Base-by-base conservation (phyloP, 441 rosid species). In the Arabidopsis lyrata region DNA sequence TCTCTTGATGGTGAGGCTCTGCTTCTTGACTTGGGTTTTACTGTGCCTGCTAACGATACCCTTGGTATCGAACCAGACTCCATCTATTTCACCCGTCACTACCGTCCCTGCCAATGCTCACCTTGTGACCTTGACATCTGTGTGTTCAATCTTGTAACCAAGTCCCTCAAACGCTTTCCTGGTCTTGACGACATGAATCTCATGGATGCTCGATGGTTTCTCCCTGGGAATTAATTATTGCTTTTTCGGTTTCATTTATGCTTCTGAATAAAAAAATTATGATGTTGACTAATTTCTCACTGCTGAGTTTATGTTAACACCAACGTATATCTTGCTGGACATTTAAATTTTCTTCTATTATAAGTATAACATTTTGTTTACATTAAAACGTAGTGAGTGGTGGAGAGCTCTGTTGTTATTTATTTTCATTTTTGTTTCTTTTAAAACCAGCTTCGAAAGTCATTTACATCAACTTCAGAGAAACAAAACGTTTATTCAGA, bases 1-100 rank as follows among this genome's bases (percentile, higher is more conserved):
- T 24, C 58, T 53, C 58, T 53, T 53, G 36, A 12, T 53, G 58
- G 50, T 15, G 50, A 45, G 50, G 50, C 50, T 10, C 50, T 45
- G 50, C 22, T 45, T 45, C 50, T 45, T 45, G 50, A 45, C 50
- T 15, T 45, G 22, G 50, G 50, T 45, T 45, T 2, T 20, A 45
- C 50, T 44, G 15, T 44, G 9, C 49, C 18, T 44, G 49, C 49
- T 44, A 44, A 44, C 9, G 9, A 6, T 6, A 6, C 3, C 1
- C 49, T n/a, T 44, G 49, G 49, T 44, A 5, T 44, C 20, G 49
- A 44, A 27, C 29, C 29, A 27, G 29, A 27, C 29, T 27, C 29
- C 4, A 27, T 27, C 29, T 27, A 27, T 27, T 44, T 44, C 48
- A 44, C 48, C 18, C 48, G 48, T 44, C 48, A 44, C 48, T 44